phyloP scores from a whole-genome alignment of 2,329 filamentous ascomycete species.

The Diplocarpon mali region DNA sequence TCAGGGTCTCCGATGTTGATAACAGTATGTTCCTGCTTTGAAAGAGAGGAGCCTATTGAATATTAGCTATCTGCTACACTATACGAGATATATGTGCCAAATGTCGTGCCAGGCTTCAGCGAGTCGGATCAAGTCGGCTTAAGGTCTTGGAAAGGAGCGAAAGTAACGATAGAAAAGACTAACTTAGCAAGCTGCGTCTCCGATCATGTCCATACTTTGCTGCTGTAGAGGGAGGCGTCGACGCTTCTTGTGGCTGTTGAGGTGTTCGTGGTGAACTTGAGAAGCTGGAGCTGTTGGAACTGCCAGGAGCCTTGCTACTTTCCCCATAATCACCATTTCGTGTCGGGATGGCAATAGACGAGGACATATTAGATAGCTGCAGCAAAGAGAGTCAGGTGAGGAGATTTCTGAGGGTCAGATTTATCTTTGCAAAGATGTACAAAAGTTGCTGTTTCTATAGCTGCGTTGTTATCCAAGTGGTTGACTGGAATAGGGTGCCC shows the following conservation, averaged over 20 bases:
- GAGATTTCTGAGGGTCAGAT: no score
- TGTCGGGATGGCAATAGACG: constrained; percentile 57
- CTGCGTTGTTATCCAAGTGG: constrained; percentile 1
- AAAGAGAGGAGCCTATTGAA: constrained; percentile 54
- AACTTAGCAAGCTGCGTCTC: constrained; percentile 53
- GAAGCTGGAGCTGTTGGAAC: constrained; percentile 41
- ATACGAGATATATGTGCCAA: neutral
- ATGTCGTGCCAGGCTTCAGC: constrained; percentile 1
- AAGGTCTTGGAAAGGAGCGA: neutral
- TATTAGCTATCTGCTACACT: constrained; percentile 23
- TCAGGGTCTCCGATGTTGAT: constrained; percentile 68
- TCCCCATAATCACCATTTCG: constrained; percentile 30
- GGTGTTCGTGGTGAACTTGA: constrained; percentile 44
- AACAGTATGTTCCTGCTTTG: constrained; percentile 67
- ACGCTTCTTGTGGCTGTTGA: constrained; percentile 32
- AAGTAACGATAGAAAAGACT: constrained; percentile 22
- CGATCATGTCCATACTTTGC: constrained; percentile 39
- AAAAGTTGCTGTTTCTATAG: constrained; percentile 6
- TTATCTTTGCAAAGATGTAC: constrained; percentile 1
- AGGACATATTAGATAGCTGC: constrained; percentile 37
- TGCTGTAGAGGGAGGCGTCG: constrained; percentile 27
- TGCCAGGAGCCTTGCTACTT: constrained; percentile 31
- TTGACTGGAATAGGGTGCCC: neutral
- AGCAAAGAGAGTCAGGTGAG: constrained; percentile 1
- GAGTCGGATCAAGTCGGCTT: constrained; percentile 1